phyloP scores from a whole-genome alignment of 352 stramenopile genomes.

The Globisporangium takayamanum region DNA sequence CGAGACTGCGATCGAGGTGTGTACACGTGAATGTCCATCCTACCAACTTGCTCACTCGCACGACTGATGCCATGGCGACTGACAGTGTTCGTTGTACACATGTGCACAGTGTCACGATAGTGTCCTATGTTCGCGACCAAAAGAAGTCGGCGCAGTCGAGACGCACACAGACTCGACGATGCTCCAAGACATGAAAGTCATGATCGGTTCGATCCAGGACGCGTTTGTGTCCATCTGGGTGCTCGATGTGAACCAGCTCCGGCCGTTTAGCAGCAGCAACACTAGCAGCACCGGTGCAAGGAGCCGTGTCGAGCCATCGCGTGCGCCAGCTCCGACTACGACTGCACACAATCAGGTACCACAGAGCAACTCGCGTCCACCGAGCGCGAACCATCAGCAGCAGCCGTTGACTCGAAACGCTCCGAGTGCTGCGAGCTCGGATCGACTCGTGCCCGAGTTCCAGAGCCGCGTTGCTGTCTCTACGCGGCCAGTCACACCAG shows the following conservation, averaged over 20 bases:
- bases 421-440: neutral
- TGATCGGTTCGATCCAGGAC: slow-evolving; percentile 74
- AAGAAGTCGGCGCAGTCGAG: slow-evolving; percentile 48
- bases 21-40: neutral
- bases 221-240: slow-evolving; percentile 80
- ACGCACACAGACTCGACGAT: slow-evolving; percentile 67
- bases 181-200: slow-evolving; percentile 78
- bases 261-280: slow-evolving; percentile 41
- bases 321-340: slow-evolving; percentile 16
- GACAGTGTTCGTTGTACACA: no score
- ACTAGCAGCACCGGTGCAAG: slow-evolving; percentile 7
- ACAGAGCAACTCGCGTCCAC: neutral
- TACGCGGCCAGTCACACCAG: slow-evolving; percentile 24
- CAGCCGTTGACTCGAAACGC: slow-evolving; percentile 1
- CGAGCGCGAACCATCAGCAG: neutral
- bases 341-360: neutral
- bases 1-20: slow-evolving; percentile 58
- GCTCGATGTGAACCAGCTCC: slow-evolving; percentile 65
- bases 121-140: slow-evolving; percentile 45
- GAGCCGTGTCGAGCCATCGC: slow-evolving; percentile 9
- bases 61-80: no score
- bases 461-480: slow-evolving; percentile 13
- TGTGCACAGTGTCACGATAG: slow-evolving; percentile 59
- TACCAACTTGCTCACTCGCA: no score
- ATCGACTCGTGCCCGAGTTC: slow-evolving; percentile 11